Percentiles rank a stretch among this genome's conserved stretches.
Evolutionary conservation across 2,329 filamentous ascomycete species (phyloP).

Genomic region (Achaetomium macrosporum): DNA sequence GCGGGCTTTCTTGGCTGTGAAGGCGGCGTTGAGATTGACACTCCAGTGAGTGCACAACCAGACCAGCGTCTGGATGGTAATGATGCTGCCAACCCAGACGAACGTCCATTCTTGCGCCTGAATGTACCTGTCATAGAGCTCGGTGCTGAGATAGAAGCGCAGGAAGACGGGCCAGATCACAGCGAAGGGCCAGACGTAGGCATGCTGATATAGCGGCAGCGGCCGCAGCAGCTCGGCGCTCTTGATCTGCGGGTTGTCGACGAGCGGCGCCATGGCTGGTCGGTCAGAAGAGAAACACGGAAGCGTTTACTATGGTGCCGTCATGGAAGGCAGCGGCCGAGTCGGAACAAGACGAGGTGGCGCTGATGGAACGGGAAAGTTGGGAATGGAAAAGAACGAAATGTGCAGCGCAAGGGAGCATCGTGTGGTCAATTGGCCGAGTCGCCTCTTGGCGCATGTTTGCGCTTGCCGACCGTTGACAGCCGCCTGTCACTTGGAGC

Average conservation of each 20-base stretch:
- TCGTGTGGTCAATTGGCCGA: neutral
- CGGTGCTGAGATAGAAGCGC: constrained; percentile 74
- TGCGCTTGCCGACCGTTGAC: too few species aligned
- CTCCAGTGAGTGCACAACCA: constrained; percentile 99
- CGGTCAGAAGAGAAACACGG: neutral
- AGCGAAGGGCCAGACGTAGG: constrained; percentile 89
- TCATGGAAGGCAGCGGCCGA: constrained; percentile 14
- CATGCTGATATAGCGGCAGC: constrained; percentile 70
- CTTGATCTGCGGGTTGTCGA: constrained; percentile 87
- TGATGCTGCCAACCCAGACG: constrained; percentile 82
- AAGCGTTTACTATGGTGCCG: constrained; percentile 3
- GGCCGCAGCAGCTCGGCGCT: constrained; percentile 83
- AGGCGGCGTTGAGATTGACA: constrained; percentile 74
- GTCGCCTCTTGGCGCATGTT: neutral
- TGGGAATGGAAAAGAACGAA: neutral
- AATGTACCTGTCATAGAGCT: constrained; percentile 86
- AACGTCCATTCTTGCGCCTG: constrained; percentile 97
- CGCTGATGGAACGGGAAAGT: neutral
- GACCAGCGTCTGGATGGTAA: constrained; percentile 78
- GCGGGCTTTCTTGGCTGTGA: constrained; percentile 69
- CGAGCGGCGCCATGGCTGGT: constrained; percentile 60
- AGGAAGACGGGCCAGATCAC: constrained; percentile 91
- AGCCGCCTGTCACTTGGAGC: too few species aligned
- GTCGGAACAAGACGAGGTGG: neutral
- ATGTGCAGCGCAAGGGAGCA: neutral